A percentile compares a stretch with the other conserved stretches of the same genome.
Conservation (phyloP, 106 monocot species). For the Allium sativum region DNA sequence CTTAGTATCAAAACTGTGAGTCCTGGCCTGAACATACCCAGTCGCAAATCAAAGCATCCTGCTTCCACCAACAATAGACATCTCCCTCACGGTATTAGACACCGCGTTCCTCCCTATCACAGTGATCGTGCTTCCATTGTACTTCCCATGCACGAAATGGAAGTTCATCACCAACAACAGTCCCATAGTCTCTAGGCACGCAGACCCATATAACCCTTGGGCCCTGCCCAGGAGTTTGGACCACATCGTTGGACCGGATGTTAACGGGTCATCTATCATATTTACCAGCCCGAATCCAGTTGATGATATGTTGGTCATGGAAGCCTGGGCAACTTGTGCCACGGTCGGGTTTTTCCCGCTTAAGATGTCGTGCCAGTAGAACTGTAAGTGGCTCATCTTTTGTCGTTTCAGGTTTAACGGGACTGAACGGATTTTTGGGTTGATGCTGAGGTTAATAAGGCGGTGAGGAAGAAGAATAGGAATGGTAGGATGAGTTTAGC, state of each 20-base stretch:
- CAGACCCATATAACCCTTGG: conserved; percentile 32
- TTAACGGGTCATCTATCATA: conserved; percentile 39
- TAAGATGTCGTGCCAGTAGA: conserved; percentile 16
- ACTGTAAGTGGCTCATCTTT: conserved; percentile 14
- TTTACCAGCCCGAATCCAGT: conserved; percentile 16
- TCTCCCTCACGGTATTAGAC: conserved; percentile 27
- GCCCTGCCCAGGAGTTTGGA: conserved; percentile 30
- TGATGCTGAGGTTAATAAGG: background rate
- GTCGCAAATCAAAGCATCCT: conserved; percentile 25
- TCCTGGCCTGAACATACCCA: conserved; percentile 29
- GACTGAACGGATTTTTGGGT: background rate
- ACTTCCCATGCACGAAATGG: conserved; percentile 26
- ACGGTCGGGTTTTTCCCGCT: conserved; percentile 4
- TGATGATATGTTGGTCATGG: background rate
- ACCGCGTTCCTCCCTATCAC: conserved; percentile 34
- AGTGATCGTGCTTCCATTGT: conserved; percentile 37
- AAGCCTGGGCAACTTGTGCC: background rate
- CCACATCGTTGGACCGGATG: conserved; percentile 14
- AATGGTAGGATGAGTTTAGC: background rate
- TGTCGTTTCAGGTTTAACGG: background rate
- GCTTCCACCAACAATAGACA: conserved; percentile 44
- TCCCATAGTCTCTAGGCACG: conserved; percentile 9
- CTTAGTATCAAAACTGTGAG: conserved; percentile 8
- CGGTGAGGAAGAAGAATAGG: background rate
- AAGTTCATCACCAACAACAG: conserved; percentile 42